phyloP scores from a whole-genome alignment of 1,139 yeast genomes.

The Debaryomycetaceae sp. region DNA sequence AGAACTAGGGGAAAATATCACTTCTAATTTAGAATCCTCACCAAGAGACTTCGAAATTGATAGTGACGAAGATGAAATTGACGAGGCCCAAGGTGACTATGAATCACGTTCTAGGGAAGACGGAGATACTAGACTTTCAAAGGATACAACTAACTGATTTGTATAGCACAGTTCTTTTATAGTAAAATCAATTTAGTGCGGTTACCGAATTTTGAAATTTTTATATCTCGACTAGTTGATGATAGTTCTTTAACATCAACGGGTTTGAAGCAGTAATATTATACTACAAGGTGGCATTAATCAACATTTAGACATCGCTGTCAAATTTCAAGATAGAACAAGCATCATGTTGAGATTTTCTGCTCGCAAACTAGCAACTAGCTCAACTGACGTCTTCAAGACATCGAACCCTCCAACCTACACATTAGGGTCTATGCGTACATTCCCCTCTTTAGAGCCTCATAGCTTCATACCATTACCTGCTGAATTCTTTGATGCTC shows the following conservation, averaged over 20 bases:
- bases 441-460: slow-evolving; percentile 91
- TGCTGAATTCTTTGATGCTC: slow-evolving; percentile 60
- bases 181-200: neutral
- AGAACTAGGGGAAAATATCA: slow-evolving; percentile 31
- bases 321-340: neutral
- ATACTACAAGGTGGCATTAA: too few species aligned
- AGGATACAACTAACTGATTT: neutral
- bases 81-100: too few species aligned
- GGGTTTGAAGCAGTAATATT: too few species aligned
- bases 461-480: slow-evolving; percentile 73
- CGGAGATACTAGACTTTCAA: neutral
- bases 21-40: slow-evolving; percentile 9
- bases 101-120: neutral
- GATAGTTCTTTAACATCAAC: neutral
- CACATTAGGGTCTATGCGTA: slow-evolving; percentile 75
- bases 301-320: too few species aligned
- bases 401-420: slow-evolving; percentile 59
- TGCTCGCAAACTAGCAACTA: slow-evolving; percentile 33
- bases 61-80: slow-evolving; percentile 41
- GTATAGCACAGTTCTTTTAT: neutral
- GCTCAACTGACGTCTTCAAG: slow-evolving; percentile 21
- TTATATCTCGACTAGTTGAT: neutral
- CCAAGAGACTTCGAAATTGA: slow-evolving; percentile 33
- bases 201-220: neutral
- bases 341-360: slow-evolving; percentile 22